Conservation (phyloP, 1,284 basidiomycete species). For the Ustilago nuda region DNA sequence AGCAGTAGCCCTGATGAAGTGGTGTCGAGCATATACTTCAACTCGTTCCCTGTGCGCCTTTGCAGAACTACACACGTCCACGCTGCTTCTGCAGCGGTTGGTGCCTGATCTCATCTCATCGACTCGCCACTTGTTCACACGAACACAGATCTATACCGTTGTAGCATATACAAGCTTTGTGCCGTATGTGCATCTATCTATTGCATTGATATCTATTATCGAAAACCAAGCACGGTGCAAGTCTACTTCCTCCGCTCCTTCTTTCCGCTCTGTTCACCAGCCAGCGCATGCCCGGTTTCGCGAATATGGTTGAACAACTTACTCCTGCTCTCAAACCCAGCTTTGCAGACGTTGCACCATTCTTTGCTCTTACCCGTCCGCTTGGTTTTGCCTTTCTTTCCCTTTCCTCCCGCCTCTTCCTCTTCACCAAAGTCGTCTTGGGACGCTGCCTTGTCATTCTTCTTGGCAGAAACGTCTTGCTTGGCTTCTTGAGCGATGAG, state of each 20-base stretch:
- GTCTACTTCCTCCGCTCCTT: conserved; percentile 24
- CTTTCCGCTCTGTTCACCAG: conserved; percentile 57
- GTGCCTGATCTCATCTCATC: conserved; percentile 5
- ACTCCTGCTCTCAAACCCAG: conserved; percentile 78
- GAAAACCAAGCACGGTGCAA: neutral
- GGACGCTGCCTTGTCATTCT: neutral
- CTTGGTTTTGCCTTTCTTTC: conserved; percentile 33
- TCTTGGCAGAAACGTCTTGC: conserved; percentile 2
- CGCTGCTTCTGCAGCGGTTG: neutral
- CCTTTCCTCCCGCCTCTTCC: conserved; percentile 12
- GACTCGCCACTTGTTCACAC: neutral
- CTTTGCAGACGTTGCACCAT: conserved; percentile 80
- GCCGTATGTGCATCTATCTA: conserved; percentile 7
- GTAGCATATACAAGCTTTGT: neutral
- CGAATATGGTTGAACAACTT: conserved; percentile 83
- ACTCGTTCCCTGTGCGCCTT: neutral
- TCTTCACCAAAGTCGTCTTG: conserved; percentile 12
- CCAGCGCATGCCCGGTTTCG: conserved; percentile 79
- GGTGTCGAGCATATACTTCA: too few relatives aligned
- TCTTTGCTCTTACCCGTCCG: conserved; percentile 60
- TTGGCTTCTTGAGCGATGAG: conserved; percentile 37
- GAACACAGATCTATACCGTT: neutral
- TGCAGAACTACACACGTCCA: conserved; percentile 11
- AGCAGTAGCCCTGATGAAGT: too few relatives aligned
- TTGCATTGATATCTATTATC: neutral